Percentiles rank a stretch among this genome's conserved stretches.
Conservation (phyloP, 2,329 filamentous ascomycete species). For the Colletotrichum horii region DNA sequence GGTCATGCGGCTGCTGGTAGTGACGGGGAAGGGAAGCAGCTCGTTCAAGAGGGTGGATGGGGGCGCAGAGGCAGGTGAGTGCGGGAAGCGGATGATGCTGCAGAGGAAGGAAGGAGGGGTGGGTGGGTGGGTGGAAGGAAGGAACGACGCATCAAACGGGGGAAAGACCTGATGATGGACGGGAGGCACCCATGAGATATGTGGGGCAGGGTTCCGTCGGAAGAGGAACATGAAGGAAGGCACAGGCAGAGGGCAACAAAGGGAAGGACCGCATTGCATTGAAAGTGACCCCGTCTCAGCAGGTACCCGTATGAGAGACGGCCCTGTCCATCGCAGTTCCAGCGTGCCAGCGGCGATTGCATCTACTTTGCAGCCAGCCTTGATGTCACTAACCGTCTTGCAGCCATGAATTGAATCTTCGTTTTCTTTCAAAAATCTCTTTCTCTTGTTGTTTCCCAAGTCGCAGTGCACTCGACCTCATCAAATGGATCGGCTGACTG, state of each 20-base stretch:
- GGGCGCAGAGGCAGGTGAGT: background rate
- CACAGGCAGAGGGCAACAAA: background rate
- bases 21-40: background rate
- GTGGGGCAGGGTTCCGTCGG: too few species aligned
- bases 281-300: background rate
- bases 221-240: background rate
- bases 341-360: accelerated
- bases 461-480: background rate
- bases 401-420: background rate
- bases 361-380: background rate
- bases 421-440: too few species aligned
- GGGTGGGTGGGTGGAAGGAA: background rate
- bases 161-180: too few species aligned
- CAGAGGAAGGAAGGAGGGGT: background rate
- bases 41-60: background rate
- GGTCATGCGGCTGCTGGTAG: background rate
- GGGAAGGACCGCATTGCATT: background rate
- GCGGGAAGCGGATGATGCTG: background rate
- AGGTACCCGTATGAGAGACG: too few species aligned
- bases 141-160: background rate
- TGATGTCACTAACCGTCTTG: background rate
- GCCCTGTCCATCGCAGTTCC: background rate
- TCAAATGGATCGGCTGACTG: background rate
- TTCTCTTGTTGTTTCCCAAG: background rate
- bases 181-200: too few species aligned